Evolutionary conservation across 2,329 filamentous ascomycete species (phyloP).

Genomic region (Colletotrichum sp.): DNA sequence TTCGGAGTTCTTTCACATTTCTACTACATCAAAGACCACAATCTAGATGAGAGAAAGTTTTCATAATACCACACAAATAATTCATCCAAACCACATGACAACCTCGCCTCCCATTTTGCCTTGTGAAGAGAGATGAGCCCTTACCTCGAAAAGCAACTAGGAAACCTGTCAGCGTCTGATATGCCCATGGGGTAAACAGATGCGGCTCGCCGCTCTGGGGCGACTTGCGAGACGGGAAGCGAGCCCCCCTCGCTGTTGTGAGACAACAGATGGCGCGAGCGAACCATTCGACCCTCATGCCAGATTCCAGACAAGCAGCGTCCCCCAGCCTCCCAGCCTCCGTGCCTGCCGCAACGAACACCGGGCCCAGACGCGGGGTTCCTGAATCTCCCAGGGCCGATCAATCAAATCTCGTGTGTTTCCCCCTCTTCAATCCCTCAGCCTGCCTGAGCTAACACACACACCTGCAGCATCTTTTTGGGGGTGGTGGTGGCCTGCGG

Average conservation of each 20-base stretch:
- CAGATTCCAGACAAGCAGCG: not conserved
- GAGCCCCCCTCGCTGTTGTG: not conserved
- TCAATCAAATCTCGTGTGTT: not conserved
- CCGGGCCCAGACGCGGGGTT: not conserved
- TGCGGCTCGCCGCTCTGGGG: not conserved
- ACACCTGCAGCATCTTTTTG: not conserved
- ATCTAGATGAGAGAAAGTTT: not conserved
- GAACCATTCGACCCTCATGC: not conserved
- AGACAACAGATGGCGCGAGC: not conserved
- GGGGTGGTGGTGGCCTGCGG: not conserved
- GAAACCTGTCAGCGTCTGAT: not conserved
- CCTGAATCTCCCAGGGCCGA: not conserved
- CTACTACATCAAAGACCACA: not conserved
- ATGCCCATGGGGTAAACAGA: not conserved
- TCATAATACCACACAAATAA: conserved; percentile 12
- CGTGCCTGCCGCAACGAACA: not conserved
- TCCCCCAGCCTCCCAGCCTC: not conserved
- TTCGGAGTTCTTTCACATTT: not conserved
- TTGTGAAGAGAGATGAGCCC: not conserved
- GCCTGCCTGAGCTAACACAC: not conserved
- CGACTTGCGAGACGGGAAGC: not conserved
- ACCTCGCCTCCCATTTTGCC: not conserved
- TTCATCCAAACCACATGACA: not conserved
- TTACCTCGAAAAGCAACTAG: not conserved
- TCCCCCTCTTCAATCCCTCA: not conserved